A percentile compares a stretch with the other conserved stretches of the same genome.
phyloP scores from a whole-genome alignment of 805 yeast species.

The Lachancea nothofagi region DNA sequence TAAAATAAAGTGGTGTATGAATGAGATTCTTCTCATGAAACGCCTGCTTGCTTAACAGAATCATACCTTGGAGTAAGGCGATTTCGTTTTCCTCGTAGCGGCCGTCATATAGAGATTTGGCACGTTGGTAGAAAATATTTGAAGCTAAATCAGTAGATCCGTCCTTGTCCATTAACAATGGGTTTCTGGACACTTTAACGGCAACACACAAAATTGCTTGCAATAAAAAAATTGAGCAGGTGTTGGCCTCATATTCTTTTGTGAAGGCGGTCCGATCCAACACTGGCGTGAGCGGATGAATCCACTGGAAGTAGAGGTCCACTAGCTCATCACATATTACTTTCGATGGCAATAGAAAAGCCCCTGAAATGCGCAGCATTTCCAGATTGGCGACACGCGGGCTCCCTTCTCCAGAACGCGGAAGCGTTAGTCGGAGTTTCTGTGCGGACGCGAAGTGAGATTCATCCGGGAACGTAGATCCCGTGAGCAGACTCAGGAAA shows the following conservation, averaged over 20 bases:
- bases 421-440: conserved; percentile 7
- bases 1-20: conserved; percentile 8
- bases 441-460: conserved; percentile 8
- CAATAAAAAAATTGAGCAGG: conserved; percentile 9
- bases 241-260: conserved; percentile 3
- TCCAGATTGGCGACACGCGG: conserved; percentile 10
- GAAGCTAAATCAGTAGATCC: conserved; percentile 8
- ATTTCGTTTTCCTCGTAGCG: conserved; percentile 10
- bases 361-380: conserved; percentile 9
- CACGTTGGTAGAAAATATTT: conserved; percentile 9
- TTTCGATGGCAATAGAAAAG: conserved; percentile 8
- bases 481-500: conserved; percentile 7
- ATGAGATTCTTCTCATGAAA: conserved; percentile 8
- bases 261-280: conserved; percentile 6
- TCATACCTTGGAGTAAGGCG: conserved; percentile 8
- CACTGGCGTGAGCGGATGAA: conserved; percentile 9
- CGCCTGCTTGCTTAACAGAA: conserved; percentile 8
- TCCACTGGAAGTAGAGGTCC: conserved; percentile 3
- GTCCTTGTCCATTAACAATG: conserved; percentile 5
- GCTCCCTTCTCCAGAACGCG: conserved; percentile 5
- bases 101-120: conserved; percentile 10
- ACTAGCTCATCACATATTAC: conserved; percentile 9
- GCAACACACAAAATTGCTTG: conserved; percentile 9
- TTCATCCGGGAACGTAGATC: conserved; percentile 7
- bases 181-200: conserved; percentile 8